Evolutionary conservation across 2,329 filamentous ascomycete genomes (phyloP), one percentile per base, ranked within the genome.

Genomic region (Trichoderma polysporum): DNA sequence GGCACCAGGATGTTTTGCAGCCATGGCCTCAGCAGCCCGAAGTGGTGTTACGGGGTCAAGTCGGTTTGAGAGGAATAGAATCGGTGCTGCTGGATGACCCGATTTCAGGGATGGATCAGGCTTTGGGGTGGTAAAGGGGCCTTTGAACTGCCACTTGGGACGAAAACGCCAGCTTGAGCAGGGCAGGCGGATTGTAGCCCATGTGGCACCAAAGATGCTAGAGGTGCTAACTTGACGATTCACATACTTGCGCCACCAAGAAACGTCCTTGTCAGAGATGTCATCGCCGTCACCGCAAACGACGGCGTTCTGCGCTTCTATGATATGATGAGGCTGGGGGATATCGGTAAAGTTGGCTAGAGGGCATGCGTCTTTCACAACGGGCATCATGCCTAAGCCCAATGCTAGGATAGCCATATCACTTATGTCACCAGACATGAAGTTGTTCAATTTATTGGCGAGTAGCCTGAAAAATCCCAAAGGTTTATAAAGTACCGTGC

Each of bases 1-100:
- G 1, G 77, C 70, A 17, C 73, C 74, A 1, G 74, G 73, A 53
- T 78, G 75, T 7, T 56, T 22, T 37, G 52, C 59, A 7, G 74
- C 69, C 71, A 75, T 76, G 35, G 61, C 66, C 6, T 68, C 80
- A 74, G 73, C 82, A 77, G 67, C 77, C 59, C 57, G 54, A 41
- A 80, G 69, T 5, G 83, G 83, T 29, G 83, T 84, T 12, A 83
- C 79, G 13, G 83, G 83, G 65, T 84, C 82, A 7, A 79, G 75
- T 6, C 75, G 69, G 62, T 79, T 81, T 12, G 78, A 76, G 3
- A 84, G 68, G 71, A 83, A 83, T 31, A 85, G 71, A 29, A 84
- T 68, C 4, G 83, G 82, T 4, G 79, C 79, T 0, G 73, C 73
- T 0, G 82, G 82, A 45, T 70, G 75, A 8, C 74, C 78, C 13